Evolutionary conservation across 2,329 filamentous ascomycete genomes (phyloP), one percentile per base, ranked within the genome.

Genomic region (Colletotrichum abscissum): DNA sequence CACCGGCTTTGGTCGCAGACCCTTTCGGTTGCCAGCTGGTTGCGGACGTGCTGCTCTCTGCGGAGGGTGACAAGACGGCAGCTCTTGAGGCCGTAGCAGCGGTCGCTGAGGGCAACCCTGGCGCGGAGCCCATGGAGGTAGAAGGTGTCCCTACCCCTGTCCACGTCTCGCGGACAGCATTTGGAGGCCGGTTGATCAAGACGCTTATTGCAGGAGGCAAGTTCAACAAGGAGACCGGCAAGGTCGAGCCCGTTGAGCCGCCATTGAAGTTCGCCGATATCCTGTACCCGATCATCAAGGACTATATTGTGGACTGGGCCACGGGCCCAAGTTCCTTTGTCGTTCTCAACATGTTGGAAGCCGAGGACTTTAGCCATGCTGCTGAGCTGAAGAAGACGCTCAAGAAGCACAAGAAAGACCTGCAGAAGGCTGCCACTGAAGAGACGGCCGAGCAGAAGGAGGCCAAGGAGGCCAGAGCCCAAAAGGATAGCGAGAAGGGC

Each of bases 11-110:
- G 24, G 89, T 93, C 2, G 86, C 91, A 28, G 93, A 93, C 11
- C 92, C 92, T 22, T 97, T 97, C 77, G 97, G 96, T 14, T 95
- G 94, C 82, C 95, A 98, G 78, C 92, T 97, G 79, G 89, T 98
- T 64, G 88, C 92, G 0, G 95, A 98, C 79, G 92, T 95, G 19
- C 87, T 99, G 1, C 90, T 98, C 59, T 92, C 91, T 28, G 91
- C 92, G 22, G 87, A 90, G 26, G 94, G 93, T 30, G 93, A 97
- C 81, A 96, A 96, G 84, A 85, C 86, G n/a, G 85, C 88, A 35
- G 95, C 95, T 2, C 86, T 98, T 58, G 82, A 90, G 63, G 94
- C 95, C 14, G 83, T 93, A 69, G 91, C 92, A n/a, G 85, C 89
- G 63, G 88, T 89, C 4, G 90, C 92, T 9, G 87, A 86, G 30